Percentiles rank a stretch among this genome's conserved stretches.
Conservation (phyloP, 2,329 filamentous ascomycete genomes). For the Colletotrichum navitas region DNA sequence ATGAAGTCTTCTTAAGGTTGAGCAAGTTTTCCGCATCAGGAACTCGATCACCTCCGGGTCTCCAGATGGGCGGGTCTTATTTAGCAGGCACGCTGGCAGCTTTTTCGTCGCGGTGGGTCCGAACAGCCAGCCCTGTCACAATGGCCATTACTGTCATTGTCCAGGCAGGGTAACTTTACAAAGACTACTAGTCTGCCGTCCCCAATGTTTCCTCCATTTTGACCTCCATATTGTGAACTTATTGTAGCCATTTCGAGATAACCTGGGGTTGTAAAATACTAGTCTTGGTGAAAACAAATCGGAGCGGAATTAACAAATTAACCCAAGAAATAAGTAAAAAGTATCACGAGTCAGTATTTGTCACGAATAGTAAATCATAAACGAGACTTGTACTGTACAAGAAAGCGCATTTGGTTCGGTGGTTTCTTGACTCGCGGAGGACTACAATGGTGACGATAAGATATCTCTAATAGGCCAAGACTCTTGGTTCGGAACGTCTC, state of each 20-base stretch:
- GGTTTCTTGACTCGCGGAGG: background rate
- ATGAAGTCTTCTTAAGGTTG: slow-evolving; percentile 10
- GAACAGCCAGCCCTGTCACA: background rate
- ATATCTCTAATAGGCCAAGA: background rate
- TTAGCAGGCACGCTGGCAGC: background rate
- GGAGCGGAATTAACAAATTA: background rate
- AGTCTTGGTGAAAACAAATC: background rate
- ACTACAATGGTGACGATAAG: background rate
- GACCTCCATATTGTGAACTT: background rate
- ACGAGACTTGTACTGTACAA: background rate
- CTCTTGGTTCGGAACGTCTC: background rate
- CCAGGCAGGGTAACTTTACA: background rate
- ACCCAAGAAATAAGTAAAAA: too few relatives aligned
- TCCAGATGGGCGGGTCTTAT: slow-evolving; percentile 9
- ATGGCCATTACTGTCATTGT: background rate
- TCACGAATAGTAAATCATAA: too few relatives aligned
- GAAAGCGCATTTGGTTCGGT: background rate
- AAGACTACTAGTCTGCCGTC: accelerated
- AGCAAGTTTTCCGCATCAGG: slow-evolving; percentile 15
- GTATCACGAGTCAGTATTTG: background rate
- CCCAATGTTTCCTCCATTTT: accelerated
- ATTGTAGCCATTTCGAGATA: background rate
- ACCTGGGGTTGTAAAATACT: background rate
- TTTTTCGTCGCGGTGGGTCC: background rate
- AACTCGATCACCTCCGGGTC: background rate